Evolutionary conservation across 495 filamentous ascomycete species (phyloP), one percentile per base, ranked within the genome.

Genomic region (Neurospora discreta): DNA sequence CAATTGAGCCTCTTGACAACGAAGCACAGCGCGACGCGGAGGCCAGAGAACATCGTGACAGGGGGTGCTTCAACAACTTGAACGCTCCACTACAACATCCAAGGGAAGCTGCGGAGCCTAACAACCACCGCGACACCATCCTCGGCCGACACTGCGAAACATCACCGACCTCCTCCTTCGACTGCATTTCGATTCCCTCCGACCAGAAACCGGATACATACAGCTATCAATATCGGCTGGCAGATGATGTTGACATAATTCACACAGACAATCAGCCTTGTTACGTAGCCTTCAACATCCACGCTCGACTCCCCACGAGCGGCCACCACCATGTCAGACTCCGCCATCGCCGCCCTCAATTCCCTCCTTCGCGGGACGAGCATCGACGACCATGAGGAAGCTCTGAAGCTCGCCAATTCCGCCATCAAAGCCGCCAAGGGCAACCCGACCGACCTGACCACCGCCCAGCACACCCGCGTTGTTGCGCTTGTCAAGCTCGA

Each of bases 401-500:
- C 80, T 42, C 78, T 85, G 72, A 78, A 82, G 69, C 80, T 87
- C 58, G 84, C 82, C 71, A 82, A 81, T 68, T 76, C 86, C 65
- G 80, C 84, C 30, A 89, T 97, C 77, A 90, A 91, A 74, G 90
- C 92, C 67, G 89, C 90, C 77, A 92, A 95, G 80, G 85, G 86
- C 42, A 82, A 78, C 58, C 89, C 94, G 73, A 68, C 85, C 38
- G 85, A 90, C 33, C 73, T 79, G 68, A 58, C 67, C 39, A 76
- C 72, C 30, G 90, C 92, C 8, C 92, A 92, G 60, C 91, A 91
- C 79, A 90, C 90, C 42, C 93, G 92, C 74, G 86, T 90, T 11
- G 91, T 98, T 43, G 94, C 95, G 13, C 86, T 99, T 42, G 81
- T 98, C 69, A 97, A 96, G 78, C 89, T 98, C 69, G 96, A 99